Evolutionary conservation across 2,329 filamentous ascomycete genomes (phyloP), one percentile per base, ranked within the genome.

Genomic region (Fusarium agapanthi): DNA sequence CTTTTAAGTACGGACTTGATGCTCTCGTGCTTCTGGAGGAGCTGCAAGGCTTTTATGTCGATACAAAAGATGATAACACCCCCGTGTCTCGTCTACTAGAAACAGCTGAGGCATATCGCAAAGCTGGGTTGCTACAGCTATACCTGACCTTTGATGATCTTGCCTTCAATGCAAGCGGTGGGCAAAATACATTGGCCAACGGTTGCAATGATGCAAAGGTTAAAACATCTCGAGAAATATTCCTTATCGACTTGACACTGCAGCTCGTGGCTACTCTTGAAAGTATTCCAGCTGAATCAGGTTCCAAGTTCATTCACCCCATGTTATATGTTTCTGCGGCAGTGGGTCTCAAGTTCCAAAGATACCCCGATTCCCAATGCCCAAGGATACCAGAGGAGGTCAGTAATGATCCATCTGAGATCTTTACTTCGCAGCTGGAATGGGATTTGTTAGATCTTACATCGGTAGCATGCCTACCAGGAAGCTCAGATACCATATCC

Each of bases 171-270:
- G 22, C 38, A n/a, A 40, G 14, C 38, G 13, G 22, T 0, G 22
- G 13, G 8, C 38, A 40, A n/a, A 15, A 40, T 40, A 8, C 2
- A 40, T n/a, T 40, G 22, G 38, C 22, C 13, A 14, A 10, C 1
- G 38, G 38, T n/a, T n/a, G 3, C 22, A 22, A 5, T 15, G 38
- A n/a, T 10, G 38, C 38, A 15, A 4, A 15, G 8, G 38, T 15
- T n/a, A 9, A n/a, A 40, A 40, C 3, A 0, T 40, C 5, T 14
- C 38, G 22, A n/a, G 38, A 40, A 15, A n/a, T 0, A 1, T 40
- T 8, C 15, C 38, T 40, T 15, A n/a, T 4, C 8, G 38, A 40
- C 38, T 40, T 40, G 13, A 10, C 38, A 15, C 3, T 40, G 6
- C 38, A 40, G 38, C 38, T n/a, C 0, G 38, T 40, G 13, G 38